Base-by-base conservation (phyloP, 768 basidiomycete species). In the Terana coerulea region DNA sequence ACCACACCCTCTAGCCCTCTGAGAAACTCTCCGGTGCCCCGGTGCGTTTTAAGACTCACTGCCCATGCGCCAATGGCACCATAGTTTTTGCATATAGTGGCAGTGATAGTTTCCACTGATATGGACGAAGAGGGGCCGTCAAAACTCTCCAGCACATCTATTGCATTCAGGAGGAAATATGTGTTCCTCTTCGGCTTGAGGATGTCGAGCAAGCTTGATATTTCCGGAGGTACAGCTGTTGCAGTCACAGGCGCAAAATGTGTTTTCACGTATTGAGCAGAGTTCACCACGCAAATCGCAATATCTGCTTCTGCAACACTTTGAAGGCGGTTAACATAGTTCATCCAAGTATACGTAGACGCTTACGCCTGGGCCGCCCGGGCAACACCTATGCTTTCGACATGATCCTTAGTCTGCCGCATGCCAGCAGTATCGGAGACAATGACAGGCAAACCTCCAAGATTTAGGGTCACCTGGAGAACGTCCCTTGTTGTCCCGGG, bases 401-500 rank as follows among this genome's bases (percentile, higher is more conserved):
- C 85, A 2, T 79, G 60, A 56, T 92, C 84, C 7, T 77, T 68
- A 0, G 88, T 84, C 50, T 72, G 67, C 25, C 93, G 75, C 11
- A 95, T 68, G 1, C 93, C 94, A 2, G 93, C 94, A 0, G 94
- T 95, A 63, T 97, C 94, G 1, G 84, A 78, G 11, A 93, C 75
- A 22, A 87, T 74, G 4, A 95, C 78, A 0, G 91, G 92, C 28
- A 92, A 69, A 0, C 93, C 93, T 9, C 83, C 88, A n/a, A 95
- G 84, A 64, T 97, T 91, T 1, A 97, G 76, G 0, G 90, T 85
- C 15, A 94, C 72, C 58, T 90, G 87, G 1, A 97, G 75, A 8
- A 95, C 78, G 60, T 95, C 94, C 22, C 94, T 77, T 4, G 93
- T 97, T 2, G 93, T 97, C 0, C 93, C 93, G 0, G 93, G 88